Percentiles rank a stretch among this genome's conserved stretches.
Conservation (phyloP, 257 asterid genomes). For the Apocynum venetum region DNA sequence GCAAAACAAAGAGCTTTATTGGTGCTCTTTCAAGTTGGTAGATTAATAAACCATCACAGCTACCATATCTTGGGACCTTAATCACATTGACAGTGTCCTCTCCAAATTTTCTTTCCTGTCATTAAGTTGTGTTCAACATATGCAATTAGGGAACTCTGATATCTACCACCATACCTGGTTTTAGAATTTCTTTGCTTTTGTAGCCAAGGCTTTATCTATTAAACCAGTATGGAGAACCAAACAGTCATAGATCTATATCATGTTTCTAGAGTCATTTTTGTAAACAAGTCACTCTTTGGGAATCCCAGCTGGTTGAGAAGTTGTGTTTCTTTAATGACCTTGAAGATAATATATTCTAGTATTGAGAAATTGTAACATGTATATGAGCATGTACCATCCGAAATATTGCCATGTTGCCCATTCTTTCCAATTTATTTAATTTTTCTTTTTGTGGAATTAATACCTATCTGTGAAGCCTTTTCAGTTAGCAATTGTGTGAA, state of each 20-base stretch:
- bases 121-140: background rate
- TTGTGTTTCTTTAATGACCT: background rate
- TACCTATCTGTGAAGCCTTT: background rate
- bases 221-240: background rate
- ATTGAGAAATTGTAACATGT: background rate
- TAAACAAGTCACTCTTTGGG: background rate
- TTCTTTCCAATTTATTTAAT: background rate
- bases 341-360: background rate
- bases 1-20: constrained; percentile 36
- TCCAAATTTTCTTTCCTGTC: background rate
- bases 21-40: constrained; percentile 83
- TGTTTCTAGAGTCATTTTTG: background rate
- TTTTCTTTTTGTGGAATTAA: background rate
- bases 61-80: constrained; percentile 7
- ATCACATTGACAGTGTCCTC: background rate
- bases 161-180: background rate
- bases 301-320: background rate
- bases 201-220: background rate
- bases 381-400: background rate
- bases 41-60: constrained; percentile 7
- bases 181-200: background rate
- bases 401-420: background rate
- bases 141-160: background rate
- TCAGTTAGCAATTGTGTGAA: background rate
- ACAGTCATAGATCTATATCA: background rate